Percentiles rank a stretch among this genome's conserved stretches.
phyloP scores from a whole-genome alignment of 2,329 filamentous ascomycete species.

The Hortaea sp. region DNA sequence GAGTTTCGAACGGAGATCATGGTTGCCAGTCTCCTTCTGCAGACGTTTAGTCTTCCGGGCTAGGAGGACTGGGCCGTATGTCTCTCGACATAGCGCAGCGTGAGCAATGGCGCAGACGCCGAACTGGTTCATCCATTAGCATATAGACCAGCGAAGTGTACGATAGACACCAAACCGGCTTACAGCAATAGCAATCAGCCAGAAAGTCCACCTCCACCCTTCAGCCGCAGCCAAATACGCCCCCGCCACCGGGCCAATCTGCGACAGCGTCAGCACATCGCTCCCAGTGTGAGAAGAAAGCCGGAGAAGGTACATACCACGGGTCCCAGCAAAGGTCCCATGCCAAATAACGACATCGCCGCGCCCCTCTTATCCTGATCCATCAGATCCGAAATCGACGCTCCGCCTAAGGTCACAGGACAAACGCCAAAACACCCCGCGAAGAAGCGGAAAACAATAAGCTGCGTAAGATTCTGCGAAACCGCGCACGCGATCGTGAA shows the following conservation, averaged over 20 bases:
- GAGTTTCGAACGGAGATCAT: constrained; percentile 49
- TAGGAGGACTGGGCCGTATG: constrained; percentile 60
- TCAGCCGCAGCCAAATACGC: constrained; percentile 29
- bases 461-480: constrained; percentile 28
- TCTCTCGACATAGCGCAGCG: constrained; percentile 33
- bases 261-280: not conserved
- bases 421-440: constrained; percentile 41
- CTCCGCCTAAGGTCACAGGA: constrained; percentile 15
- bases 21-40: constrained; percentile 43
- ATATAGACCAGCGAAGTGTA: no score
- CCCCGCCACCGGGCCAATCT: constrained; percentile 16
- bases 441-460: constrained; percentile 39
- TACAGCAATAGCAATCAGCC: constrained; percentile 58
- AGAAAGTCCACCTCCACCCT: constrained; percentile 46
- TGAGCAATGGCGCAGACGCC: constrained; percentile 39
- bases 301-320: not conserved
- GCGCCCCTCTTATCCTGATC: constrained; percentile 9
- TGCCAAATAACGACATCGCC: constrained; percentile 8
- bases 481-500: constrained; percentile 42
- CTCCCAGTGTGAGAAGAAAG: no score
- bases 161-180: no score
- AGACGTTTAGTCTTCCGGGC: constrained; percentile 56
- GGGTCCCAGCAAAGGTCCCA: constrained; percentile 11
- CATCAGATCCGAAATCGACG: constrained; percentile 13
- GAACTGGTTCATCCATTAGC: constrained; percentile 31